Evolutionary conservation across 352 stramenopile genomes (phyloP).

Genomic region (Phytopythium aichiense): DNA sequence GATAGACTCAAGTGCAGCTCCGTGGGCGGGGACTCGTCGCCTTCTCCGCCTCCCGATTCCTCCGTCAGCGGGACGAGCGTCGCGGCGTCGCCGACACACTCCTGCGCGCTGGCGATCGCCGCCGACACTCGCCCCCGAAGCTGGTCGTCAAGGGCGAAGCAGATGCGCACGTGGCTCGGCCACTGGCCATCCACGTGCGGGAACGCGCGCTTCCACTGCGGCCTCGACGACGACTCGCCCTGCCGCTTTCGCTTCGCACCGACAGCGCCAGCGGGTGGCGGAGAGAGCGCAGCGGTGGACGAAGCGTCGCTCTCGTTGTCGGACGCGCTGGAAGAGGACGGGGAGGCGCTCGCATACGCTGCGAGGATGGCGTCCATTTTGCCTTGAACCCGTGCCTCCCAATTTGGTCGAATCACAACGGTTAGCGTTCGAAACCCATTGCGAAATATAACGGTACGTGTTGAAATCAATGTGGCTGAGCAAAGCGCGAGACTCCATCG

Average conservation of each 20-base stretch:
- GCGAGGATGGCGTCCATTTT: constrained; percentile 40
- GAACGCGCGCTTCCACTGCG: constrained; percentile 58
- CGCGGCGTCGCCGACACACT: constrained; percentile 16
- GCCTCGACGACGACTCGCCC: not conserved
- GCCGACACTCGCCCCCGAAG: constrained; percentile 20
- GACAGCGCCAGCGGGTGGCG: not conserved
- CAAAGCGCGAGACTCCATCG: too few species aligned
- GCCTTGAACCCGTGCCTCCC: not conserved
- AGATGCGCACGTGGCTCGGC: constrained; percentile 69
- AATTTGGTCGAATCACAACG: not conserved
- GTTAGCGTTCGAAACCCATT: not conserved
- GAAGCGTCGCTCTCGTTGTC: constrained; percentile 11
- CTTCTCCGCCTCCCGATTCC: constrained; percentile 11
- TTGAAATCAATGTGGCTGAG: not conserved
- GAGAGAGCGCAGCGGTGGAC: not conserved
- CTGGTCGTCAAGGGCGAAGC: constrained; percentile 23
- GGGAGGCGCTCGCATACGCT: constrained; percentile 31
- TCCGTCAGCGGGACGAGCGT: constrained; percentile 36
- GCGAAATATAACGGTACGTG: not conserved
- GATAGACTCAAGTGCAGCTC: constrained; percentile 70
- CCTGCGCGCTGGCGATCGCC: constrained; percentile 30
- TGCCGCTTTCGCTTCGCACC: constrained; percentile 45
- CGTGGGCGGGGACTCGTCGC: constrained; percentile 6
- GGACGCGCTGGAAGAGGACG: constrained; percentile 17
- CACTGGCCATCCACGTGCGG: constrained; percentile 78